Evolutionary conservation across 108 stramenopile species (phyloP).

Genomic region (Cylindrotheca closterium): DNA sequence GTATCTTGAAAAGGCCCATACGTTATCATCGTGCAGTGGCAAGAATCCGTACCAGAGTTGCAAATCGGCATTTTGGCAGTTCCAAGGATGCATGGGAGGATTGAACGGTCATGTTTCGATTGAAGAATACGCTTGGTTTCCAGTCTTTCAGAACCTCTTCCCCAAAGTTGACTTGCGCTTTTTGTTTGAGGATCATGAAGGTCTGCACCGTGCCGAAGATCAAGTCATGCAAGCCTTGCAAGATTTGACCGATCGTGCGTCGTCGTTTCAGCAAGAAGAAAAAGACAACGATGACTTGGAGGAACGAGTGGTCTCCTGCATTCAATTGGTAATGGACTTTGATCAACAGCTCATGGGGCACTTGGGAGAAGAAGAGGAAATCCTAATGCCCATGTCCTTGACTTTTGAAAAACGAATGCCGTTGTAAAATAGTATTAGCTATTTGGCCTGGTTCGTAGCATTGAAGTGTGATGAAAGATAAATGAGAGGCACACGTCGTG

Average conservation of each 20-base stretch:
- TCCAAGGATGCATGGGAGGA: constrained; percentile 4
- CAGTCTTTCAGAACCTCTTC: background rate
- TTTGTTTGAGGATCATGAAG: constrained; percentile 1
- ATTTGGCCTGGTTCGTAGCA: no score
- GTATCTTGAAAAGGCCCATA: no score
- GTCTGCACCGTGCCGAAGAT: background rate
- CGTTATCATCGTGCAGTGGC: no score
- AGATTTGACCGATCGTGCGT: no score
- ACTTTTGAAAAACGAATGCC: no score
- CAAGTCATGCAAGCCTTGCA: background rate
- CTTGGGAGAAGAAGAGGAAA: constrained; percentile 10
- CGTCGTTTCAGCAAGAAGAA: background rate
- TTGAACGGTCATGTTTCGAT: constrained; percentile 5
- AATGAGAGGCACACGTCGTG: no score
- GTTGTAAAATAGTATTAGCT: no score
- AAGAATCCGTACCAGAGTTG: no score
- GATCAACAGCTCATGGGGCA: constrained; percentile 6
- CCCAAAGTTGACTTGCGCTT: constrained; percentile 4
- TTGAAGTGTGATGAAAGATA: no score
- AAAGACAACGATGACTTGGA: background rate
- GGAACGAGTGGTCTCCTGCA: background rate
- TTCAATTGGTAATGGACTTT: constrained; percentile 1
- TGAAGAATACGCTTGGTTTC: constrained; percentile 13
- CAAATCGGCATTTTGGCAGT: background rate
- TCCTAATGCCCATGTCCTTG: constrained; percentile 7